phyloP scores from a whole-genome alignment of 2,329 filamentous ascomycete genomes.

The Colletotrichum endophyticum region DNA sequence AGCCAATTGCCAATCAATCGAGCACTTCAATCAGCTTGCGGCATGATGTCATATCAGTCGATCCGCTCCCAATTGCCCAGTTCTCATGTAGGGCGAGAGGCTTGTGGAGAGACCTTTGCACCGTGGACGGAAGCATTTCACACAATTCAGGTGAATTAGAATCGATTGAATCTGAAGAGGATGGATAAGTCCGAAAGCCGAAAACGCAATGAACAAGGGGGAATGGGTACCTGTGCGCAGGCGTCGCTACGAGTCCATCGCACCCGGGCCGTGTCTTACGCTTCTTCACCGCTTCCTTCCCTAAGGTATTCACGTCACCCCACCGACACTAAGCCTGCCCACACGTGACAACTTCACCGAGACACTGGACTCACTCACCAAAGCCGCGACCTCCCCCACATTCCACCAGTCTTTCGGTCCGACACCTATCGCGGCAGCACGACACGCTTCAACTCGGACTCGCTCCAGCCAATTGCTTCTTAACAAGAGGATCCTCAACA shows the following conservation, averaged over 20 bases:
- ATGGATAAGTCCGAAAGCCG: background rate
- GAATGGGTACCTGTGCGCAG: background rate
- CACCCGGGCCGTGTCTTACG: background rate
- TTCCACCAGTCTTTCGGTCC: background rate
- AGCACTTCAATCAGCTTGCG: background rate
- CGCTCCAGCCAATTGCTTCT: background rate
- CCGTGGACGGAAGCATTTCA: background rate
- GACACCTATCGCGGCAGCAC: background rate
- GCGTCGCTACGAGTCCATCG: background rate
- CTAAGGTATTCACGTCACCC: background rate
- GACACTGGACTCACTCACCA: background rate
- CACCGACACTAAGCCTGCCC: no score
- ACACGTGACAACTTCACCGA: no score
- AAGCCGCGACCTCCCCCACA: background rate
- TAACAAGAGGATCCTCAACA: background rate
- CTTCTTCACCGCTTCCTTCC: background rate
- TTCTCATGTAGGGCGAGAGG: background rate
- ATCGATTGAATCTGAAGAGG: background rate
- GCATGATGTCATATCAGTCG: background rate
- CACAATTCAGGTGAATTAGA: background rate
- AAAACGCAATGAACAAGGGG: background rate
- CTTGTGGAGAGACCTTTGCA: background rate
- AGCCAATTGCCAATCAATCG: background rate
- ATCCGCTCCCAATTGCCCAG: background rate
- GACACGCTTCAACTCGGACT: background rate